A percentile compares a stretch with the other conserved stretches of the same genome.
These are phyloP conservation scores for Hericium erinaceus DNA, from an alignment of 768 basidiomycete genomes.

Conservation along the genomic window DNA sequence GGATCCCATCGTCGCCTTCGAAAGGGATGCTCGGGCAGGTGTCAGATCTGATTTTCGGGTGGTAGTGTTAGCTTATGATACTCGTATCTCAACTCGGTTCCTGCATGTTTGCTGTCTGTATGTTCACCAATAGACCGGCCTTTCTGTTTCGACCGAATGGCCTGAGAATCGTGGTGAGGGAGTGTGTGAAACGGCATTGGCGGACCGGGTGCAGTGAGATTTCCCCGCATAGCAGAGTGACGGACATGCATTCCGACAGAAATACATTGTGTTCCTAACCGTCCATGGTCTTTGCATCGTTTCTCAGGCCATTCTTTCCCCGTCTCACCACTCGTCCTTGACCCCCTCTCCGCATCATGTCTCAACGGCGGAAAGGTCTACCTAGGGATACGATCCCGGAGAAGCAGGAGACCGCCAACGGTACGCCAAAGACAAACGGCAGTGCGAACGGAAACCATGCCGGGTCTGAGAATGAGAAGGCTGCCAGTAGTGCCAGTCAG, in stretches of 20 bases:
- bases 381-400: neutral
- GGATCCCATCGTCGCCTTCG: slow-evolving; percentile 26
- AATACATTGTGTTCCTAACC: neutral
- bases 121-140: no score
- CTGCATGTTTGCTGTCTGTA: no score
- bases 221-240: neutral
- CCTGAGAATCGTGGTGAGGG: neutral
- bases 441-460: no score
- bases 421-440: no score
- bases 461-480: neutral
- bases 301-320: neutral
- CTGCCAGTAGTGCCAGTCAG: neutral
- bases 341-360: neutral
- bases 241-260: neutral
- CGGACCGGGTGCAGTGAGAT: neutral
- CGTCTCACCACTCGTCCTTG: neutral
- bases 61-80: slow-evolving; percentile 32
- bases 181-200: neutral
- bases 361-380: neutral
- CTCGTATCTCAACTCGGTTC: no score
- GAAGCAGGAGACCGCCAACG: no score
- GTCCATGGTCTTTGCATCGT: neutral
- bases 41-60: slow-evolving; percentile 74
- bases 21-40: slow-evolving; percentile 67
- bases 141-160: neutral